These are phyloP conservation scores for Biscutella laevigata DNA, from an alignment of 441 rosid species.

Conservation along the genomic window DNA sequence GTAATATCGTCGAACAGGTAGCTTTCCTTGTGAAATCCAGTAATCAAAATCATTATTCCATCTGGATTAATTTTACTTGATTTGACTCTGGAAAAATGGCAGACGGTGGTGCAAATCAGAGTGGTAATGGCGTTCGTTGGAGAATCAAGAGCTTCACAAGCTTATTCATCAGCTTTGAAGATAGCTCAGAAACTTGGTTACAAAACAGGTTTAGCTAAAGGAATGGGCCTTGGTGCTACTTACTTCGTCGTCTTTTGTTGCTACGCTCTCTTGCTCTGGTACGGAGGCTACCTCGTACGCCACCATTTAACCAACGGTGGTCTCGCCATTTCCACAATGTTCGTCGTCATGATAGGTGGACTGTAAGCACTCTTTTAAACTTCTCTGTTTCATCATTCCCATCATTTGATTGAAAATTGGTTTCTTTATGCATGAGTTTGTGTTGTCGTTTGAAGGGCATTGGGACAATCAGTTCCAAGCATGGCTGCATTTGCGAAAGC, in stretches of 20 bases:
- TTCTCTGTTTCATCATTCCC: neutral
- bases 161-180: slow-evolving; percentile 74
- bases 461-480: slow-evolving; percentile 95
- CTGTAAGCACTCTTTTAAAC: slow-evolving; percentile 44
- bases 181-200: slow-evolving; percentile 79
- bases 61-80: slow-evolving; percentile 20
- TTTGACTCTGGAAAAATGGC: slow-evolving; percentile 21
- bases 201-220: slow-evolving; percentile 80
- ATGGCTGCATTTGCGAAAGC: slow-evolving; percentile 92
- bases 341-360: slow-evolving; percentile 98
- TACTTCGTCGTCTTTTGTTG: slow-evolving; percentile 94
- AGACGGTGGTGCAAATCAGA: slow-evolving; percentile 92
- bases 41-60: neutral
- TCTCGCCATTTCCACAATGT: slow-evolving; percentile 95
- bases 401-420: neutral
- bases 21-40: neutral
- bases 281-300: slow-evolving; percentile 91
- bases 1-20: slow-evolving; percentile 95
- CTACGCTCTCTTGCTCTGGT: slow-evolving; percentile 96
- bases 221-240: slow-evolving; percentile 96
- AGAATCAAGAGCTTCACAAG: slow-evolving; percentile 80
- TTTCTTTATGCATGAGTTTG: neutral
- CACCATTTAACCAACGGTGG: slow-evolving; percentile 97
- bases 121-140: slow-evolving; percentile 88
- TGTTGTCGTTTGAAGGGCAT: slow-evolving; percentile 44